phyloP scores from a whole-genome alignment of 169 alveolate genomes.

The Plasmodium inui region DNA sequence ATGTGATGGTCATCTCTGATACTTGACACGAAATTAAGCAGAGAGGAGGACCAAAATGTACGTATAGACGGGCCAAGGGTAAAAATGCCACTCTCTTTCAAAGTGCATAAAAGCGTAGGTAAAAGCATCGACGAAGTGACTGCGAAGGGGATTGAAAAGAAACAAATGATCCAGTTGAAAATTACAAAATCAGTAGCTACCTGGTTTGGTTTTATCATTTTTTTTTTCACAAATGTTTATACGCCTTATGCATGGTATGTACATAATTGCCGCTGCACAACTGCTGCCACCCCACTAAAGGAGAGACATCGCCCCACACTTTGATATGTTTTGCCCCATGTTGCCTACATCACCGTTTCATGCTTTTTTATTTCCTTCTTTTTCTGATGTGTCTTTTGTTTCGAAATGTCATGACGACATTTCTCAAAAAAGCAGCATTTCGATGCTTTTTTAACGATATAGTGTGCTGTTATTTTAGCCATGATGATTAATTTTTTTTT shows the following conservation, averaged over 20 bases:
- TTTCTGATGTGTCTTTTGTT: not conserved
- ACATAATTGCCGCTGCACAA: not conserved
- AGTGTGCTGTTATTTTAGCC: not conserved
- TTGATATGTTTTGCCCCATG: not conserved
- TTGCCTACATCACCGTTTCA: not conserved
- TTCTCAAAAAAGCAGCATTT: not conserved
- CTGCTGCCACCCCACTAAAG: not conserved
- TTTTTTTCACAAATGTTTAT: not conserved
- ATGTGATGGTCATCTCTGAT: not conserved
- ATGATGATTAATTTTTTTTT: not conserved
- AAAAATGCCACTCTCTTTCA: not conserved
- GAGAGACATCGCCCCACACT: not conserved
- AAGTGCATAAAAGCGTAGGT: not conserved
- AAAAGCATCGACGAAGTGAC: not conserved
- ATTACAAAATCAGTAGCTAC: not conserved
- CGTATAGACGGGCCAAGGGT: not conserved
- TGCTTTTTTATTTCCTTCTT: not conserved
- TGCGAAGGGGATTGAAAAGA: not conserved
- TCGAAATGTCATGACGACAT: not conserved
- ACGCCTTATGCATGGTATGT: not conserved
- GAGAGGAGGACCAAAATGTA: not conserved
- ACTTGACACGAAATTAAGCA: not conserved
- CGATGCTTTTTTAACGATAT: not conserved
- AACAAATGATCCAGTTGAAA: not conserved
- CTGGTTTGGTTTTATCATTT: not conserved